These are phyloP conservation scores for Elsinoe batatas DNA, from an alignment of 2,329 filamentous ascomycete species.

Conservation along the genomic window DNA sequence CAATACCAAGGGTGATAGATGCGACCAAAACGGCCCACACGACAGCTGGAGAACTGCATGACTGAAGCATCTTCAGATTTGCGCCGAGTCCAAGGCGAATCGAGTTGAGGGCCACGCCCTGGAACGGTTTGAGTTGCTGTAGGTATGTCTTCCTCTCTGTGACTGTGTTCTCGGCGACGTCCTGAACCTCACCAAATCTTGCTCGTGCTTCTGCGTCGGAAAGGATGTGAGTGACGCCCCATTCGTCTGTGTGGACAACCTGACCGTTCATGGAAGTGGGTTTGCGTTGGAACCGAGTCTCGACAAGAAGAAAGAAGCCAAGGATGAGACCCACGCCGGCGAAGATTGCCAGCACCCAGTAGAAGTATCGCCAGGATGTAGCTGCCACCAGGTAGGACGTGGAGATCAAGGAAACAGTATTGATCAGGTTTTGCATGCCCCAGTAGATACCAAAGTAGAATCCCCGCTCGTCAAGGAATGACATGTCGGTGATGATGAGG, in stretches of 20 bases:
- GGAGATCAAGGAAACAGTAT: conserved; percentile 26
- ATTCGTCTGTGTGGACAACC: conserved; percentile 32
- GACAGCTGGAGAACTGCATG: conserved; percentile 30
- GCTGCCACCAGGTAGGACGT: conserved; percentile 29
- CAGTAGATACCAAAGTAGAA: conserved; percentile 32
- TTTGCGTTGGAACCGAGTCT: conserved; percentile 32
- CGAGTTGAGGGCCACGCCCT: conserved; percentile 15
- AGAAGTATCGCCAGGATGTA: conserved; percentile 34
- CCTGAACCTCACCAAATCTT: conserved; percentile 13
- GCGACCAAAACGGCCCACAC: conserved; percentile 30
- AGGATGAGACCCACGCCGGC: conserved; percentile 29
- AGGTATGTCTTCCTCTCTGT: conserved; percentile 14
- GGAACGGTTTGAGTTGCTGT: conserved; percentile 16
- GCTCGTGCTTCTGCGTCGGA: conserved; percentile 24
- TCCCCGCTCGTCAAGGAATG: conserved; percentile 33
- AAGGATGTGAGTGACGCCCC: conserved; percentile 30
- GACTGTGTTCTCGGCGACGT: not conserved
- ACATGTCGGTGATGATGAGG: conserved; percentile 31
- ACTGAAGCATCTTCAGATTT: conserved; percentile 25
- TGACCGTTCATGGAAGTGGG: conserved; percentile 27
- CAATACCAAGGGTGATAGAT: conserved; percentile 30
- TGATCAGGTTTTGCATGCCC: conserved; percentile 31
- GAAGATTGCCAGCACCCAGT: conserved; percentile 32
- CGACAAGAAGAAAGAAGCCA: conserved; percentile 31
- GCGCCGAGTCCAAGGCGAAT: conserved; percentile 15